These are phyloP conservation scores for Annulohypoxylon truncatum DNA, from an alignment of 2,329 filamentous ascomycete species.

Conservation along the genomic window DNA sequence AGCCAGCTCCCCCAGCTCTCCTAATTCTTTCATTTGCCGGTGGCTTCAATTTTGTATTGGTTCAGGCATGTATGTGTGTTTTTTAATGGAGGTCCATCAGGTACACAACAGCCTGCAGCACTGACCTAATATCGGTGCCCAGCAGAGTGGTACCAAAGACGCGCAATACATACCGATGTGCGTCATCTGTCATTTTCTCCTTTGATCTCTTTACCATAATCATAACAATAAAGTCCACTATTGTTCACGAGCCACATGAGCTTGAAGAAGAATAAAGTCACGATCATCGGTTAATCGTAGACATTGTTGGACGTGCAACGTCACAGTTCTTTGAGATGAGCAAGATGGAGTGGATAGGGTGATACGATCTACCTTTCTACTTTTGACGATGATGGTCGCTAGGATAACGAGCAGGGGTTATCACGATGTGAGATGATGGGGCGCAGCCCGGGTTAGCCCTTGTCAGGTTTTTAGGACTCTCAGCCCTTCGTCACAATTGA, in stretches of 20 bases:
- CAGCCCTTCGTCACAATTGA: neutral
- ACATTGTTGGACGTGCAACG: conserved; percentile 32
- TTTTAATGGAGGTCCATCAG: no score
- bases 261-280: conserved; percentile 14
- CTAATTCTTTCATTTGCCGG: conserved; percentile 6
- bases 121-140: conserved; percentile 5
- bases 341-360: conserved; percentile 22
- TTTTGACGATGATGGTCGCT: conserved; percentile 32
- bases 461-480: conserved; percentile 6
- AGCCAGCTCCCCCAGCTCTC: neutral
- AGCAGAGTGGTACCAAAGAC: conserved; percentile 18
- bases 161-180: conserved; percentile 16
- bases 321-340: conserved; percentile 30
- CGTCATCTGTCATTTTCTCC: conserved; percentile 14
- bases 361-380: conserved; percentile 33
- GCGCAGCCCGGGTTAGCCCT: conserved; percentile 31
- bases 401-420: conserved; percentile 38
- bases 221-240: conserved; percentile 28
- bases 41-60: neutral
- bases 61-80: neutral
- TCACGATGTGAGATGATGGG: conserved; percentile 39
- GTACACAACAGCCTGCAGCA: neutral
- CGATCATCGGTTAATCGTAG: conserved; percentile 25
- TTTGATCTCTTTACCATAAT: conserved; percentile 7
- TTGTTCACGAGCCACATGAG: conserved; percentile 21